phyloP scores from a whole-genome alignment of 441 rosid genomes.

The Gossypium trilobum region DNA sequence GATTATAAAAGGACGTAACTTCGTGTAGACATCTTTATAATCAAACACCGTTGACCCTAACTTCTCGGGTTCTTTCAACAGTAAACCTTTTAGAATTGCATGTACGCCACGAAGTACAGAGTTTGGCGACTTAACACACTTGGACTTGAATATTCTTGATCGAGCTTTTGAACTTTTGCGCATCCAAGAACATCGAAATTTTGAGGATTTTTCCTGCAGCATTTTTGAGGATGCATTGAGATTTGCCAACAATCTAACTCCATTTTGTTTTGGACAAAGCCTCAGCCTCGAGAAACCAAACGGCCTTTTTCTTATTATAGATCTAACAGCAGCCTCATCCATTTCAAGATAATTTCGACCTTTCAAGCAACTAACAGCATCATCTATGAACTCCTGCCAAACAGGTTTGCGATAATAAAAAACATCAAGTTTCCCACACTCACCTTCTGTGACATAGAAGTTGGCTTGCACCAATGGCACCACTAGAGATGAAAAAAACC shows the following conservation, averaged over 20 bases:
- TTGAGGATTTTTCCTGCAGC: conserved; percentile 15
- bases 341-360: conserved; percentile 34
- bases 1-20: conserved; percentile 48
- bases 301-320: conserved; percentile 29
- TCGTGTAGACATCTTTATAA: conserved; percentile 67
- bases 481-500: conserved; percentile 67
- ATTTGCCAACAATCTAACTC: conserved; percentile 62
- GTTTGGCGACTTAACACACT: conserved; percentile 42
- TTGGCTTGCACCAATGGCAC: conserved; percentile 58
- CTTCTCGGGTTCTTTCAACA: conserved; percentile 53
- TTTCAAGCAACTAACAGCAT: conserved; percentile 31
- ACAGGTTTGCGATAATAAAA: conserved; percentile 58
- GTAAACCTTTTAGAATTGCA: conserved; percentile 65
- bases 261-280: conserved; percentile 57
- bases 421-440: conserved; percentile 52
- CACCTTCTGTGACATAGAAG: conserved; percentile 77
- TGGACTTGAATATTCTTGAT: conserved; percentile 8
- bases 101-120: conserved; percentile 51
- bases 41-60: conserved; percentile 81
- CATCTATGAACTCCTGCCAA: conserved; percentile 49
- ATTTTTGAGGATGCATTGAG: conserved; percentile 50
- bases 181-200: conserved; percentile 11
- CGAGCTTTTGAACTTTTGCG: not conserved
- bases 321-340: conserved; percentile 37
- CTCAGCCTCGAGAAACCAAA: conserved; percentile 71